phyloP scores from a whole-genome alignment of 2,329 filamentous ascomycete genomes.

The Verticillium isaacii region DNA sequence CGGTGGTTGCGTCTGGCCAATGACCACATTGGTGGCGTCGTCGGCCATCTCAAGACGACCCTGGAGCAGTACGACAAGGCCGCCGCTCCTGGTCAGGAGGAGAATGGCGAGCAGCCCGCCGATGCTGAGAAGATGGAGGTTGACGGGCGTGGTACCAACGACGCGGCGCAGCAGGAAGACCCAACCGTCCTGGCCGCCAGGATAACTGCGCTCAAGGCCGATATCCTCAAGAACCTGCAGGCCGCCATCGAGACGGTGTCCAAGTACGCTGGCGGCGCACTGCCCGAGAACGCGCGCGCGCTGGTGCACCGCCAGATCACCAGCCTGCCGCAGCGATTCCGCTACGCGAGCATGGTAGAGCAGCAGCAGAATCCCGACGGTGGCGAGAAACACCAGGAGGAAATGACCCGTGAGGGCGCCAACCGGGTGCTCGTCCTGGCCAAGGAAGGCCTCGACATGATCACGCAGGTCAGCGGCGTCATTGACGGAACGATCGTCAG shows the following conservation, averaged over 20 bases:
- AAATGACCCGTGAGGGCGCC: conserved; percentile 51
- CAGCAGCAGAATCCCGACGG: conserved; percentile 22
- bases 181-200: conserved; percentile 49
- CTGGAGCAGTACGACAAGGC: conserved; percentile 74
- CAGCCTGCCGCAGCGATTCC: conserved; percentile 79
- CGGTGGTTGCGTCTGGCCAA: conserved; percentile 78
- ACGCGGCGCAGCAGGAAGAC: conserved; percentile 27
- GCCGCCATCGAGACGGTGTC: conserved; percentile 81
- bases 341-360: conserved; percentile 56
- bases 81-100: neutral
- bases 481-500: conserved; percentile 85
- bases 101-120: conserved; percentile 4
- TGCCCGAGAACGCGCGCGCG: conserved; percentile 81
- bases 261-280: conserved; percentile 82
- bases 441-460: conserved; percentile 89
- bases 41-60: conserved; percentile 67
- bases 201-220: conserved; percentile 63
- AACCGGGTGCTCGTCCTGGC: conserved; percentile 81
- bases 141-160: conserved; percentile 9
- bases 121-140: conserved; percentile 19
- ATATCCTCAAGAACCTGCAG: conserved; percentile 75
- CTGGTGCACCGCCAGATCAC: conserved; percentile 82
- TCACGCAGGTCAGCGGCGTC: conserved; percentile 82
- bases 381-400: conserved; percentile 27
- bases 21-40: conserved; percentile 70